Conservation (phyloP, 768 basidiomycete genomes). For the Russula virescens region DNA sequence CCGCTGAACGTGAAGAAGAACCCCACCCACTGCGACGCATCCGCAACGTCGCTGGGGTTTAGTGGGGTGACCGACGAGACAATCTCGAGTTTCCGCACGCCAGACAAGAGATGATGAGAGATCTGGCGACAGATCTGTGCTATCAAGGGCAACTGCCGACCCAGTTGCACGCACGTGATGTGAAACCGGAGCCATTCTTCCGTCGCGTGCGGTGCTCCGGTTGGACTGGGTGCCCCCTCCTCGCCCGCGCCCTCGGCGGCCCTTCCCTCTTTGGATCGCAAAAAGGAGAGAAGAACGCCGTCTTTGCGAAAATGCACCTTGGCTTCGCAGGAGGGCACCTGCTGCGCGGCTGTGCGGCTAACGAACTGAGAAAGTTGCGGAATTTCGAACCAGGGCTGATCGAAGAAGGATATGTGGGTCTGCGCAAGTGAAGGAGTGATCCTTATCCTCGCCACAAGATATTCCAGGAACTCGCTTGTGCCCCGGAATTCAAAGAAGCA, state of each 20-base stretch:
- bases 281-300: background rate
- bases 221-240: too few relatives aligned
- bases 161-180: background rate
- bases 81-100: background rate
- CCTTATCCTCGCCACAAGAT: background rate
- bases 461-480: constrained; percentile 1
- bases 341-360: background rate
- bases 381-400: background rate
- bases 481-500: background rate
- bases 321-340: background rate
- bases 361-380: background rate
- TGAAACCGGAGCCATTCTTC: background rate
- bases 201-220: background rate
- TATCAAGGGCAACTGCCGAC: background rate
- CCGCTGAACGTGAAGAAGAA: background rate
- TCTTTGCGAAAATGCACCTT: background rate
- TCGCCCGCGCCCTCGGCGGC: too few relatives aligned
- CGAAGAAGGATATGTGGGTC: background rate
- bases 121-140: background rate
- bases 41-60: background rate
- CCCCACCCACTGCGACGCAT: background rate
- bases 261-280: background rate
- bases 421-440: background rate
- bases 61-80: background rate
- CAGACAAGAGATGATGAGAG: background rate